A percentile compares a stretch with the other conserved stretches of the same genome.
Conservation (phyloP, 2,329 filamentous ascomycete species). For the Macroventuria anomochaeta region DNA sequence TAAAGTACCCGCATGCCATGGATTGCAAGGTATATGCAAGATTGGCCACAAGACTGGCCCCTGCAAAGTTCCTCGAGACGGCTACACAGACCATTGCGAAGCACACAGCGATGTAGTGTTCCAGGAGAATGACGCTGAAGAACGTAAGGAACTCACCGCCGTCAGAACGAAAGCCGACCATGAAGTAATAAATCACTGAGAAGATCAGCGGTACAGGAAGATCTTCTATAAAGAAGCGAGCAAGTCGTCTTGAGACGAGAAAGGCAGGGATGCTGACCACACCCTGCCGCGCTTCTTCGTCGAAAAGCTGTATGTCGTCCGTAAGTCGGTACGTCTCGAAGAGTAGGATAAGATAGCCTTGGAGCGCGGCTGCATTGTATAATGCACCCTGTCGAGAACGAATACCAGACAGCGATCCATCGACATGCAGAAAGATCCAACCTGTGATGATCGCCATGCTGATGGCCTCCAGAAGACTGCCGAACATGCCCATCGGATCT, state of each 20-base stretch:
- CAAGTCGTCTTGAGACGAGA: slow-evolving; percentile 71
- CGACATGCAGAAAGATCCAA: slow-evolving; percentile 73
- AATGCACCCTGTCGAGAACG: slow-evolving; percentile 75
- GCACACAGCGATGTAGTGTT: slow-evolving; percentile 76
- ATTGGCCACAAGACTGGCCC: slow-evolving; percentile 75
- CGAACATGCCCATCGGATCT: slow-evolving; percentile 78
- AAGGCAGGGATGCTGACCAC: slow-evolving; percentile 74
- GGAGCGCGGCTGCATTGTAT: slow-evolving; percentile 73
- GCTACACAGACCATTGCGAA: slow-evolving; percentile 73
- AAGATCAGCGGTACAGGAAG: slow-evolving; percentile 75
- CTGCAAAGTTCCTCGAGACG: slow-evolving; percentile 70
- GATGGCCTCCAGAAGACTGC: slow-evolving; percentile 72
- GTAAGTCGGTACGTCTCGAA: slow-evolving; percentile 79
- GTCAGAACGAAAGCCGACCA: slow-evolving; percentile 73
- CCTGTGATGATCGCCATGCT: slow-evolving; percentile 74
- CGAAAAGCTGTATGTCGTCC: slow-evolving; percentile 76
- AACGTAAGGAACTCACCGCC: slow-evolving; percentile 73
- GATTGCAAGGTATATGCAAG: slow-evolving; percentile 75
- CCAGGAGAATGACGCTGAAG: slow-evolving; percentile 70
- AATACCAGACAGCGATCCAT: slow-evolving; percentile 72
- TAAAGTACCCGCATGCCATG: slow-evolving; percentile 78
- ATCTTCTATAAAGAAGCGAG: slow-evolving; percentile 73
- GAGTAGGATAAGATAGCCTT: slow-evolving; percentile 77
- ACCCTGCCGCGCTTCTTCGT: slow-evolving; percentile 75
- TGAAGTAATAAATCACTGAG: slow-evolving; percentile 76